Conservation (phyloP, 2,329 filamentous ascomycete genomes). For the Ambrosiella cleistominuta region DNA sequence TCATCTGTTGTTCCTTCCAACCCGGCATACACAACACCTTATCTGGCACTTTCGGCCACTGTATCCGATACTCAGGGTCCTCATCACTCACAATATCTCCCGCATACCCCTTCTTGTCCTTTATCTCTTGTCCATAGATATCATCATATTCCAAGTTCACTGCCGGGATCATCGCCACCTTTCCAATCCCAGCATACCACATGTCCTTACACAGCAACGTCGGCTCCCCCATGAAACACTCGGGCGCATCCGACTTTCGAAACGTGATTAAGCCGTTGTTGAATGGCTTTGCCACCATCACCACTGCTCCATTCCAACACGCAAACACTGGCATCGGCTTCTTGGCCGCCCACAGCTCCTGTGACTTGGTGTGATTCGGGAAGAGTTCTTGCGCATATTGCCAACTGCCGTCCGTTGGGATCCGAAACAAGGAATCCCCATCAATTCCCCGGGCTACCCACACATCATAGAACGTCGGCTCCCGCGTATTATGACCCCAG, state of each 20-base stretch:
- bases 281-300: conserved; percentile 30
- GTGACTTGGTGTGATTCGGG: conserved; percentile 27
- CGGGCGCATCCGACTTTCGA: conserved; percentile 21
- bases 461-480: conserved; percentile 38
- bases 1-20: conserved; percentile 25
- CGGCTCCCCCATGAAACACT: conserved; percentile 38
- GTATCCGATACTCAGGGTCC: conserved; percentile 20
- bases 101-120: conserved; percentile 32
- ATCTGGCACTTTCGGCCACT: conserved; percentile 29
- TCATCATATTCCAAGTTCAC: conserved; percentile 39
- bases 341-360: conserved; percentile 19
- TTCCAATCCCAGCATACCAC: conserved; percentile 31
- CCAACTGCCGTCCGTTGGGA: conserved; percentile 33
- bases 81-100: conserved; percentile 21
- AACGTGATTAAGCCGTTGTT: conserved; percentile 28
- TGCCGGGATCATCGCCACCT: conserved; percentile 37
- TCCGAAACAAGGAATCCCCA: conserved; percentile 38
- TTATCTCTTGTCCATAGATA: conserved; percentile 27
- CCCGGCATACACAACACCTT: conserved; percentile 30
- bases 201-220: conserved; percentile 39
- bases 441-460: conserved; percentile 35
- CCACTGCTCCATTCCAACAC: conserved; percentile 42
- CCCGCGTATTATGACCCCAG: conserved; percentile 29
- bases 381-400: conserved; percentile 33
- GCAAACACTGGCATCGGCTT: conserved; percentile 42